Base-by-base conservation (phyloP, 1,139 yeast species). In the Sugiyamaella neomexicana region DNA sequence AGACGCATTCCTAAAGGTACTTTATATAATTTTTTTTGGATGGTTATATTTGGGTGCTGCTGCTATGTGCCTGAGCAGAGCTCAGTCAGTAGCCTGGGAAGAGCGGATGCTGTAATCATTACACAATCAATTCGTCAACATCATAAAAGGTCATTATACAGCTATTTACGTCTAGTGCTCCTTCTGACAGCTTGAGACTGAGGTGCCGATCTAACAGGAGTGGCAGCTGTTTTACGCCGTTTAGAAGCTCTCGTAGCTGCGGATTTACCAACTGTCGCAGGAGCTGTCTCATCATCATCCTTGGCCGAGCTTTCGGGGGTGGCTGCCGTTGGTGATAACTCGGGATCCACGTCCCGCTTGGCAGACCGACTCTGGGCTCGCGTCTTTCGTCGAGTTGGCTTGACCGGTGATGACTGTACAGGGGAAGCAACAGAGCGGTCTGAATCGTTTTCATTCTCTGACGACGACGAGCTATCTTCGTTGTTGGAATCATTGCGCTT, bases 351-450 rank as follows among this genome's bases (percentile, higher is more conserved):
- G 16, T 47, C 55, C n/a, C 47, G 44, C 34, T 53, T 52, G 5
- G 56, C 46, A 32, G 54, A 32, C 27, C 48, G 31, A 57, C 56
- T 45, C 52, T 54, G 51, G 8, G 51, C 51, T 6, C 51, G 44
- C 3, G 51, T 47, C 29, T 47, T 47, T 10, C 51, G 44, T 9
- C 45, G 25, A 16, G 51, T 37, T 3, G 49, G 49, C 23, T 45
- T 45, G 5, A 45, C 13, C 5, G 51, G 51, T n/a, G 45, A 47
- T 36, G 39, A 38, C 17, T 42, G 44, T 20, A 5, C 15, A 12
- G 44, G 51, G n/a, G 45, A 44, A 9, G 34, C 53, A 12, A 37
- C 46, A 12, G 47, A 39, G 12, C 27, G 39, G 15, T 42, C 44
- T n/a, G 48, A 39, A 6, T 43, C 51, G 34, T 40, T 34, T 54